Percentiles rank a stretch among this genome's conserved stretches.
These are phyloP conservation scores for Penicillium cataractarum DNA, from an alignment of 495 filamentous ascomycete genomes.

Conservation along the genomic window DNA sequence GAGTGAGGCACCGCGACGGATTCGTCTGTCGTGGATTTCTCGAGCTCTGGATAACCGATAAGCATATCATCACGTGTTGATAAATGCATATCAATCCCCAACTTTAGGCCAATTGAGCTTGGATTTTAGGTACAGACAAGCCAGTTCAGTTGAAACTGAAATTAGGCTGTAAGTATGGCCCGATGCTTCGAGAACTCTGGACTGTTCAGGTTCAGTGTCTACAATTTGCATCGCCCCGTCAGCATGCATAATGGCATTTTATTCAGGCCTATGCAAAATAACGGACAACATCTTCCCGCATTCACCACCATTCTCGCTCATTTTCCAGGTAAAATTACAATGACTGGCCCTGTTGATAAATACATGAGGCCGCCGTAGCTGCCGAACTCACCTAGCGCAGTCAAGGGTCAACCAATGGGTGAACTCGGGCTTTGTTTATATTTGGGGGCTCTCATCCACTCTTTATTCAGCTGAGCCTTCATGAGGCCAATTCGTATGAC, in stretches of 20 bases:
- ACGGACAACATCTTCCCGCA: slow-evolving; percentile 9
- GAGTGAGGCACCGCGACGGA: not conserved
- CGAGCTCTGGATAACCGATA: slow-evolving; percentile 11
- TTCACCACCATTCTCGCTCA: slow-evolving; percentile 2
- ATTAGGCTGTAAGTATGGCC: not conserved
- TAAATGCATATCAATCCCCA: slow-evolving; percentile 9
- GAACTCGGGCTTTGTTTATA: not conserved
- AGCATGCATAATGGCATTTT: not conserved
- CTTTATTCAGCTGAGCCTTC: not conserved
- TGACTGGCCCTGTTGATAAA: slow-evolving; percentile 6
- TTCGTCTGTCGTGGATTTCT: slow-evolving; percentile 22
- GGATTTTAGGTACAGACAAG: not conserved
- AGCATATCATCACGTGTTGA: slow-evolving; percentile 19
- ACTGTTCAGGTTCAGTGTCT: too few relatives aligned
- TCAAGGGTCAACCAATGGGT: slow-evolving; percentile 13
- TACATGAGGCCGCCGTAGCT: slow-evolving; percentile 21
- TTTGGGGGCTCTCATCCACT: not conserved
- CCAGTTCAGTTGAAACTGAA: not conserved
- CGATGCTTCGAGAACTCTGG: not conserved
- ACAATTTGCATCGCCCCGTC: not conserved
- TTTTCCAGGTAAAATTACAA: slow-evolving; percentile 1
- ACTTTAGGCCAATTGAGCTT: not conserved
- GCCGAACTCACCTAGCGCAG: slow-evolving; percentile 1
- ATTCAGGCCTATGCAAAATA: not conserved
- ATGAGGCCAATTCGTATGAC: not conserved